phyloP scores from a whole-genome alignment of 2,329 filamentous ascomycete genomes.

The Dothistroma septosporum region DNA sequence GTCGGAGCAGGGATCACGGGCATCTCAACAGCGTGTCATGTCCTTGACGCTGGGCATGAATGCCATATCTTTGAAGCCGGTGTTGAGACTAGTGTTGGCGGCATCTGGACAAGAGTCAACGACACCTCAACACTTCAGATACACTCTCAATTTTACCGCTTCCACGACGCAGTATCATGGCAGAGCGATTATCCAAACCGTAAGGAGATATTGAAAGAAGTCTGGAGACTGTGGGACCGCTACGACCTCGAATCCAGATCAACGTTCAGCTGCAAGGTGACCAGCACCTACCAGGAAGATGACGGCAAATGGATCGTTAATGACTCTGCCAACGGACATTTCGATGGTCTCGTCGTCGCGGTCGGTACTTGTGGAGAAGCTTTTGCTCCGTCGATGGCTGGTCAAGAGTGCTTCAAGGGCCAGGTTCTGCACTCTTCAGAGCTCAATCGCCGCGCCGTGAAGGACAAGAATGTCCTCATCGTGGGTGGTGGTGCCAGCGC shows the following conservation, averaged over 20 bases:
- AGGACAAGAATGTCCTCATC: conserved; percentile 70
- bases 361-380: conserved; percentile 72
- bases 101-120: conserved; percentile 47
- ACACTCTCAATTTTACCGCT: conserved; percentile 81
- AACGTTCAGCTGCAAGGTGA: conserved; percentile 64
- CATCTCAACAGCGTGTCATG: conserved; percentile 68
- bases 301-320: conserved; percentile 75
- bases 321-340: conserved; percentile 62
- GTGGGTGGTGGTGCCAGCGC: conserved; percentile 79
- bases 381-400: conserved; percentile 58
- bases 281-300: conserved; percentile 64
- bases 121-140: conserved; percentile 79
- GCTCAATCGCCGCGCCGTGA: conserved; percentile 66
- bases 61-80: conserved; percentile 74
- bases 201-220: conserved; percentile 68
- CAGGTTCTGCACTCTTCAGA: conserved; percentile 75
- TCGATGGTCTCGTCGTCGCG: conserved; percentile 73
- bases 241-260: conserved; percentile 69
- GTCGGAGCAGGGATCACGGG: conserved; percentile 59
- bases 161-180: conserved; percentile 75
- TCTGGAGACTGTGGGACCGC: conserved; percentile 66
- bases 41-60: conserved; percentile 79
- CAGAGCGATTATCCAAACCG: conserved; percentile 69
- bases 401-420: conserved; percentile 52
- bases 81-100: conserved; percentile 53